Conservation (phyloP, 2,329 filamentous ascomycete genomes). For the Westerdykella sp. region DNA sequence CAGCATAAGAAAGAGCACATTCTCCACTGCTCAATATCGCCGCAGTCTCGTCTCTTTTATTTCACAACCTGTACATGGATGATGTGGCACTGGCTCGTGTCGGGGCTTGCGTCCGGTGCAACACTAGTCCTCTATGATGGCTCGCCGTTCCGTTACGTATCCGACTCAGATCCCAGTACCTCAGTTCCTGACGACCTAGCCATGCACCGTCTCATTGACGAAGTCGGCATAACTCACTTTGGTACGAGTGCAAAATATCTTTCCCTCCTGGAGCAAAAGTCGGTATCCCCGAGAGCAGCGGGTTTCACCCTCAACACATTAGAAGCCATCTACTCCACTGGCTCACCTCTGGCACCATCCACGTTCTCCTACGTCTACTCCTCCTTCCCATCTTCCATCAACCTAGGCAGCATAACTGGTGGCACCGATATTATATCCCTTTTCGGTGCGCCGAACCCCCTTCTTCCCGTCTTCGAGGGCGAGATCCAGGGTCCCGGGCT, state of each 20-base stretch:
- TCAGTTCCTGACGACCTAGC: slow-evolving; percentile 66
- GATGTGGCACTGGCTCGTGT: slow-evolving; percentile 99
- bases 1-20: slow-evolving; percentile 97
- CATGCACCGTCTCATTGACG: slow-evolving; percentile 74
- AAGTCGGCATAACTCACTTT: slow-evolving; percentile 81
- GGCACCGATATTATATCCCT: slow-evolving; percentile 96
- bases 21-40: slow-evolving; percentile 74
- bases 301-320: slow-evolving; percentile 54
- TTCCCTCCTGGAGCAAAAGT: slow-evolving; percentile 76
- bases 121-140: slow-evolving; percentile 88
- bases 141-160: slow-evolving; percentile 64
- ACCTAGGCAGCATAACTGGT: slow-evolving; percentile 88
- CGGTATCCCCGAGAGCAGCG: slow-evolving; percentile 21
- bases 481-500: slow-evolving; percentile 47
- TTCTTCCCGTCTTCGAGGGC: slow-evolving; percentile 45
- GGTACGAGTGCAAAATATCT: slow-evolving; percentile 94
- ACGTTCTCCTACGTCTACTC: slow-evolving; percentile 88
- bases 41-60: slow-evolving; percentile 74
- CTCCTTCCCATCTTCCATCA: slow-evolving; percentile 71
- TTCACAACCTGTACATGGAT: slow-evolving; percentile 97
- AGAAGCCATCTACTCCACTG: slow-evolving; percentile 87
- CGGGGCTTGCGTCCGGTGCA: slow-evolving; percentile 73
- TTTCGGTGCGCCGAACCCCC: slow-evolving; percentile 72
- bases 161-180: slow-evolving; percentile 37
- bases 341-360: slow-evolving; percentile 83